phyloP scores from a whole-genome alignment of 306 rosid genomes.

The Albizia julibrissin region DNA sequence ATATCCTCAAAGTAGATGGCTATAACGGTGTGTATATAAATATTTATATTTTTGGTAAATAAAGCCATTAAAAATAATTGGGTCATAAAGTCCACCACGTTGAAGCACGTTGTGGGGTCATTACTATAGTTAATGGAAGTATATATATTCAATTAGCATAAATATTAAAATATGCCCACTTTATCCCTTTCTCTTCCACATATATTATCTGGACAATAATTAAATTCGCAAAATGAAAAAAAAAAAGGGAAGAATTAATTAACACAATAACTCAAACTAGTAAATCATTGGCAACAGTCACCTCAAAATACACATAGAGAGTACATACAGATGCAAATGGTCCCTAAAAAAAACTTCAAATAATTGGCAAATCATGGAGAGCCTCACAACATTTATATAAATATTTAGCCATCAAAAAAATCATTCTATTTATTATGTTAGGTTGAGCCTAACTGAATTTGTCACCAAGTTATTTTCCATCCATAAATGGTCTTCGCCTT shows the following conservation, averaged over 20 bases:
- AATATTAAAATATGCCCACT: constrained; percentile 12
- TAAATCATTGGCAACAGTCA: constrained; percentile 24
- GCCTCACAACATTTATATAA: not conserved
- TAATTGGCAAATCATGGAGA: constrained; percentile 31
- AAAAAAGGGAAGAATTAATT: constrained; percentile 10
- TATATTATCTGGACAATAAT: constrained; percentile 17
- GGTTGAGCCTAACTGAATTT: constrained; percentile 50
- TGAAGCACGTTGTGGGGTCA: constrained; percentile 68
- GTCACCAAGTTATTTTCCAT: constrained; percentile 46
- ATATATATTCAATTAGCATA: constrained; percentile 16
- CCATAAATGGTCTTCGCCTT: constrained; percentile 54
- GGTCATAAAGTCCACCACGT: constrained; percentile 52
- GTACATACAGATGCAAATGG: constrained; percentile 34
- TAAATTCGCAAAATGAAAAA: not conserved
- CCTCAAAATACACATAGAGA: constrained; percentile 10
- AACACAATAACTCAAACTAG: constrained; percentile 1
- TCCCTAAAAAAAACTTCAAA: constrained; percentile 34
- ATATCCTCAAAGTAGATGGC: constrained; percentile 1
- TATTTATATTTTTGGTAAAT: constrained; percentile 11
- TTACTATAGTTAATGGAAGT: constrained; percentile 32
- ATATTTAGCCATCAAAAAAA: constrained; percentile 38
- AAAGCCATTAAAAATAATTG: constrained; percentile 31
- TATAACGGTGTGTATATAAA: not conserved
- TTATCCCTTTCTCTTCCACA: constrained; percentile 33
- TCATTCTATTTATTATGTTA: constrained; percentile 54